Percentiles rank a stretch among this genome's conserved stretches.
Evolutionary conservation across 441 rosid genomes (phyloP).

Genomic region (Pelargonium cotyledonis): DNA sequence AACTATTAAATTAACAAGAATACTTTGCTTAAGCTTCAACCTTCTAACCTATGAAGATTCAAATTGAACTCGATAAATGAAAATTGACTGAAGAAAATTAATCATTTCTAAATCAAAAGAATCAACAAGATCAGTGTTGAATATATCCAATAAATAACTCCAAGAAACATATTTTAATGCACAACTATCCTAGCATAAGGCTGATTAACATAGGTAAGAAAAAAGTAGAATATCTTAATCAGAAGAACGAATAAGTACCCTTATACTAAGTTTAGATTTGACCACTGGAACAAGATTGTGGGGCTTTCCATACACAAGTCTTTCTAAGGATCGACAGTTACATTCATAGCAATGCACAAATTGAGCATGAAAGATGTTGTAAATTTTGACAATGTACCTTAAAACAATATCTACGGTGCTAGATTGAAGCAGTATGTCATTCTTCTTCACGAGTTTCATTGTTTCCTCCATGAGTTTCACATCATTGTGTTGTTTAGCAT

Average conservation of each 20-base stretch:
- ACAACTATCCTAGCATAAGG: too few relatives aligned
- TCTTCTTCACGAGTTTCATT: conserved; percentile 53
- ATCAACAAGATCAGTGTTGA: too few relatives aligned
- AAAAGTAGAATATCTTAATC: too few relatives aligned
- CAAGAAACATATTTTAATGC: too few relatives aligned
- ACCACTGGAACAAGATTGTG: not conserved
- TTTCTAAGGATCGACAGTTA: not conserved
- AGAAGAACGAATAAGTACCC: too few relatives aligned
- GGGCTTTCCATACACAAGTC: not conserved
- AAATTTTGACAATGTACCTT: conserved; percentile 36
- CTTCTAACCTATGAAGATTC: not conserved
- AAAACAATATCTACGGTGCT: conserved; percentile 75
- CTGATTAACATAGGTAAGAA: too few relatives aligned
- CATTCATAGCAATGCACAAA: conserved; percentile 5
- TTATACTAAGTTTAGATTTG: not conserved
- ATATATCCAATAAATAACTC: too few relatives aligned
- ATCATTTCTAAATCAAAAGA: too few relatives aligned
- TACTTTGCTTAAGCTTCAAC: not conserved
- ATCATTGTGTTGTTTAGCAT: conserved; percentile 58
- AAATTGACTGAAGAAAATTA: too few relatives aligned
- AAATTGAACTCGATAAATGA: too few relatives aligned
- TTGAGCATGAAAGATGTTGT: conserved; percentile 1
- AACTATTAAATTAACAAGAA: too few relatives aligned
- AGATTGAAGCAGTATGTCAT: conserved; percentile 55
- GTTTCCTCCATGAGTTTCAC: conserved; percentile 52